These are phyloP conservation scores for Phlebiopsis gigantea DNA, from an alignment of 768 basidiomycete species.

Conservation along the genomic window DNA sequence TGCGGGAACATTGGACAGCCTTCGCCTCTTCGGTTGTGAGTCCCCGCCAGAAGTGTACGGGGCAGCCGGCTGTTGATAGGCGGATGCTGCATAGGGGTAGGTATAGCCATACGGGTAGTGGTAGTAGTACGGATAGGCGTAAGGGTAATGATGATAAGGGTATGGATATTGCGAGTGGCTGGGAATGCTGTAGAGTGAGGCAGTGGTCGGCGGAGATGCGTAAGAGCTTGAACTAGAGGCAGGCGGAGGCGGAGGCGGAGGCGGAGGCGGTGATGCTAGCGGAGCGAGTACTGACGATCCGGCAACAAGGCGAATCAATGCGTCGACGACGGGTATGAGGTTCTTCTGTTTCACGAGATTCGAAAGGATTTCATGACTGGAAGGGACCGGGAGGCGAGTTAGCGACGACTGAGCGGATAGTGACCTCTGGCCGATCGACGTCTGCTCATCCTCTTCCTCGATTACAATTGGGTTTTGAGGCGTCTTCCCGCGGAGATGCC, in stretches of 20 bases:
- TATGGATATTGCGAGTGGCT: conserved; percentile 1
- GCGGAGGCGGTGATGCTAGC: too few relatives aligned
- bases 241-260: background rate
- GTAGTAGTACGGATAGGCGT: conserved; percentile 9
- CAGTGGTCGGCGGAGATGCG: background rate
- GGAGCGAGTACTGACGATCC: conserved; percentile 28
- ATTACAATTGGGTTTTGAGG: conserved; percentile 66
- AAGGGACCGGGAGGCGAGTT: conserved; percentile 40
- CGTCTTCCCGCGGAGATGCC: conserved; percentile 45
- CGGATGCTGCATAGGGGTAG: conserved; percentile 3
- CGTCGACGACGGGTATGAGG: conserved; percentile 59
- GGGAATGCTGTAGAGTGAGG: background rate
- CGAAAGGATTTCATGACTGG: conserved; percentile 53
- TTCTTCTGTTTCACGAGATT: conserved; percentile 60
- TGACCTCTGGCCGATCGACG: conserved; percentile 20
- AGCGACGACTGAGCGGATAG: conserved; percentile 22
- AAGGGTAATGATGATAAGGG: conserved; percentile 2
- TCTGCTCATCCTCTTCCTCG: conserved; percentile 45
- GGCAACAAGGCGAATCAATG: conserved; percentile 52
- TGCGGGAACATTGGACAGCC: conserved; percentile 64
- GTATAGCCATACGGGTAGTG: conserved; percentile 6
- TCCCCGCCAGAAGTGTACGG: background rate
- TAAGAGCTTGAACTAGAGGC: background rate
- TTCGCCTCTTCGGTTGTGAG: conserved; percentile 51
- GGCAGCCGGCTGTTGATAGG: background rate